These are phyloP conservation scores for Corymbia citriodora DNA, from an alignment of 441 rosid genomes.

Conservation along the genomic window DNA sequence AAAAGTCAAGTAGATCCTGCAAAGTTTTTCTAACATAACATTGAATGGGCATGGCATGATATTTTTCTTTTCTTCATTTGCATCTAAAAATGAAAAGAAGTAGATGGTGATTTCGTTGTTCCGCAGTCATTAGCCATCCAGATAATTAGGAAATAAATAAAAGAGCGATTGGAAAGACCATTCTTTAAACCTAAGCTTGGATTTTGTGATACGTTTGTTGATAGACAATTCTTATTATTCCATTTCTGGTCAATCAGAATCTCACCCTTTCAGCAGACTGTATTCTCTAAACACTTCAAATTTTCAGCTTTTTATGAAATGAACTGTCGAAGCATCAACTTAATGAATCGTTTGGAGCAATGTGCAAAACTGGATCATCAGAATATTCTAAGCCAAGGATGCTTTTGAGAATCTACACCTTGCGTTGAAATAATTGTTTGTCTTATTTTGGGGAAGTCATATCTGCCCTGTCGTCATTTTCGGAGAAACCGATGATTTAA, in stretches of 20 bases:
- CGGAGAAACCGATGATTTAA: not conserved
- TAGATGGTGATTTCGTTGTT: not conserved
- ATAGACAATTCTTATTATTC: not conserved
- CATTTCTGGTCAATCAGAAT: not conserved
- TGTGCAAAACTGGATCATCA: not conserved
- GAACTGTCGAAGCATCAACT: not conserved
- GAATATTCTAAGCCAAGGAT: not conserved
- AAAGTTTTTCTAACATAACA: not conserved
- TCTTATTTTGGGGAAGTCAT: not conserved
- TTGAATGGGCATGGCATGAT: not conserved
- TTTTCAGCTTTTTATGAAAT: not conserved
- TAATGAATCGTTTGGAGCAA: not conserved
- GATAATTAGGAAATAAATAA: not conserved
- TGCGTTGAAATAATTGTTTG: not conserved
- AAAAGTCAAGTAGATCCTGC: not conserved
- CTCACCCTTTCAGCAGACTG: not conserved
- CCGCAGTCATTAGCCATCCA: not conserved
- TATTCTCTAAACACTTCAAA: not conserved
- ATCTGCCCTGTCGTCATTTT: not conserved
- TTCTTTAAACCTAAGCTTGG: not conserved
- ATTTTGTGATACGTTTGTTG: not conserved
- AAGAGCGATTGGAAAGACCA: not conserved
- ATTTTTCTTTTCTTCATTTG: not conserved
- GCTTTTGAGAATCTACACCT: not conserved
- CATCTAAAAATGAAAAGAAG: not conserved